These are phyloP conservation scores for Solanum arcanum DNA, from an alignment of 257 asterid genomes.

Conservation along the genomic window DNA sequence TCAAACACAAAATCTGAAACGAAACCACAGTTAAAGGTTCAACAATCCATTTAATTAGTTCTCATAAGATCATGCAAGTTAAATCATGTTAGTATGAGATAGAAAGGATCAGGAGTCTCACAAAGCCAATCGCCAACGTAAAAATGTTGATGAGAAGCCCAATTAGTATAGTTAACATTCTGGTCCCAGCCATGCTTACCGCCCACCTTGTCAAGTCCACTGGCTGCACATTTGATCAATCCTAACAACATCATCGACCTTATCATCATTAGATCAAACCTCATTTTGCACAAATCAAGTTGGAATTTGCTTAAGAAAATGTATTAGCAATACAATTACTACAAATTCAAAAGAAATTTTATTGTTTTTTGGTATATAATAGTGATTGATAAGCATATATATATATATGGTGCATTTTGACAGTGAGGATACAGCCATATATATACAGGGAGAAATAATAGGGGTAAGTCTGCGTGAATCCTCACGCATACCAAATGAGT, in stretches of 20 bases:
- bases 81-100: not conserved
- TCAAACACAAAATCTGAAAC: slow-evolving; percentile 41
- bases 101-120: not conserved
- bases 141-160: slow-evolving; percentile 42
- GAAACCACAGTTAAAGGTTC: not conserved
- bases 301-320: not conserved
- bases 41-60: not conserved
- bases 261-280: not conserved
- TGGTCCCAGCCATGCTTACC: slow-evolving; percentile 32
- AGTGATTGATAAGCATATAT: not conserved
- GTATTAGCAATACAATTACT: not conserved
- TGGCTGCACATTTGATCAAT: not conserved
- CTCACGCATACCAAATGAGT: not conserved
- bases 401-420: not conserved
- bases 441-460: not conserved
- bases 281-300: not conserved
- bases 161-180: slow-evolving; percentile 38
- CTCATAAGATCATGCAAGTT: not conserved
- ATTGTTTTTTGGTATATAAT: not conserved
- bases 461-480: not conserved
- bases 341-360: not conserved
- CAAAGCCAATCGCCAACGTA: slow-evolving; percentile 59
- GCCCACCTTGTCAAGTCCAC: slow-evolving; percentile 27
- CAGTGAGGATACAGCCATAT: not conserved
- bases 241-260: not conserved